A percentile compares a stretch with the other conserved stretches of the same genome.
Conservation (phyloP, 31 red algal genomes). For the Asparagopsis taxiformis region DNA sequence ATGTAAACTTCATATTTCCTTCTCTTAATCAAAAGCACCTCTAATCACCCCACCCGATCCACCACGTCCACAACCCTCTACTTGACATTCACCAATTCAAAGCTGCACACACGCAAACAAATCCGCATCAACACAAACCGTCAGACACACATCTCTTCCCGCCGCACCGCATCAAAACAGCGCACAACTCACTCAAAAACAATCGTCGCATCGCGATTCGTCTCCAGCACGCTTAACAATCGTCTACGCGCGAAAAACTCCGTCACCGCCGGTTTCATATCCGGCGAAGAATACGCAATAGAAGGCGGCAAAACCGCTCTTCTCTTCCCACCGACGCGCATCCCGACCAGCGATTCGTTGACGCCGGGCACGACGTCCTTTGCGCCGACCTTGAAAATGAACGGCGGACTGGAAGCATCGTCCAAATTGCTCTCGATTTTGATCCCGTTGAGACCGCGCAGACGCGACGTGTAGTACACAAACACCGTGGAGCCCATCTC, state of each 20-base stretch:
- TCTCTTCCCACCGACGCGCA: conserved; percentile 81
- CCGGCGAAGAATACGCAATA: conserved; percentile 64
- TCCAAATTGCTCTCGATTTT: conserved; percentile 51
- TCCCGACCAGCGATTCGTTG: conserved; percentile 58
- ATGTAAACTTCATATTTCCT: too few relatives aligned
- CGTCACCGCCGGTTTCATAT: conserved; percentile 45
- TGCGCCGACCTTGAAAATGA: conserved; percentile 38
- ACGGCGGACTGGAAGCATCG: conserved; percentile 17
- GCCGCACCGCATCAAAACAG: not conserved
- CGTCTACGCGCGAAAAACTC: conserved; percentile 71
- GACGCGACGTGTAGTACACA: conserved; percentile 68
- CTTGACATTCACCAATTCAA: too few relatives aligned
- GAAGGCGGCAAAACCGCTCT: conserved; percentile 67
- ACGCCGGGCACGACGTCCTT: conserved; percentile 71
- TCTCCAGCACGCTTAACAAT: conserved; percentile 71
- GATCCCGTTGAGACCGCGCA: conserved; percentile 77
- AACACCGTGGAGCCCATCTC: conserved; percentile 17
- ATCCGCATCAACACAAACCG: not conserved
- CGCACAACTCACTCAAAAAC: conserved; percentile 71
- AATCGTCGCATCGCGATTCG: conserved; percentile 70
- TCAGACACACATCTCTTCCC: not conserved
- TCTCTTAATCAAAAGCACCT: too few relatives aligned
- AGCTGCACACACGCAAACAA: not conserved
- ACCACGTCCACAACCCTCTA: too few relatives aligned
- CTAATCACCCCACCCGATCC: too few relatives aligned